Evolutionary conservation across 495 filamentous ascomycete species (phyloP).

Genomic region (Aspergillus coremiiformis): DNA sequence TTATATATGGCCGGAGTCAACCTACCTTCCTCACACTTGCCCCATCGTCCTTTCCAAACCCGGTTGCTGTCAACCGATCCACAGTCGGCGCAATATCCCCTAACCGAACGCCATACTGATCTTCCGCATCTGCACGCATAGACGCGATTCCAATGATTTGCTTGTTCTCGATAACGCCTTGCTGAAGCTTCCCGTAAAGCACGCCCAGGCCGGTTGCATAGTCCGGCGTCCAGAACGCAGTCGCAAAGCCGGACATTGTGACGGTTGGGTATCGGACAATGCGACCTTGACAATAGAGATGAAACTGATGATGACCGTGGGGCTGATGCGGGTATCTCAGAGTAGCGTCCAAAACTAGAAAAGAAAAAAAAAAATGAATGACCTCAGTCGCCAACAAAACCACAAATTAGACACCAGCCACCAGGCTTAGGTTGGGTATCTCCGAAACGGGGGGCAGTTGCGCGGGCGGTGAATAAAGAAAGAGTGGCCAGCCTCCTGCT

Average conservation of each 20-base stretch:
- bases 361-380: conserved; percentile 1
- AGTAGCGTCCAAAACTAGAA: background rate
- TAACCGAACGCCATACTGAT: conserved; percentile 73
- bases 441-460: background rate
- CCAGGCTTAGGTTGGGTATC: background rate
- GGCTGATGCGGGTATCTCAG: background rate
- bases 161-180: conserved; percentile 90
- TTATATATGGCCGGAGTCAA: background rate
- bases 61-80: conserved; percentile 66
- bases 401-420: conserved; percentile 1
- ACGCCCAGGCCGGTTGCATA: conserved; percentile 92
- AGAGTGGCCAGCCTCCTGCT: conserved; percentile 7
- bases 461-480: background rate
- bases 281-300: background rate
- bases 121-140: conserved; percentile 94
- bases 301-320: background rate
- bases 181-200: conserved; percentile 93
- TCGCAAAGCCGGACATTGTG: conserved; percentile 78
- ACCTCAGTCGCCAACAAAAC: background rate
- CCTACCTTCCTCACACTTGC: conserved; percentile 89
- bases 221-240: conserved; percentile 93
- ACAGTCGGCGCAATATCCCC: conserved; percentile 76
- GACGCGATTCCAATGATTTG: conserved; percentile 86
- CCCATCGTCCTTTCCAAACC: conserved; percentile 89
- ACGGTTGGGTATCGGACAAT: conserved; percentile 1